Base-by-base conservation (phyloP, 2,329 filamentous ascomycete species). In the Ceratocystis albifundus region DNA sequence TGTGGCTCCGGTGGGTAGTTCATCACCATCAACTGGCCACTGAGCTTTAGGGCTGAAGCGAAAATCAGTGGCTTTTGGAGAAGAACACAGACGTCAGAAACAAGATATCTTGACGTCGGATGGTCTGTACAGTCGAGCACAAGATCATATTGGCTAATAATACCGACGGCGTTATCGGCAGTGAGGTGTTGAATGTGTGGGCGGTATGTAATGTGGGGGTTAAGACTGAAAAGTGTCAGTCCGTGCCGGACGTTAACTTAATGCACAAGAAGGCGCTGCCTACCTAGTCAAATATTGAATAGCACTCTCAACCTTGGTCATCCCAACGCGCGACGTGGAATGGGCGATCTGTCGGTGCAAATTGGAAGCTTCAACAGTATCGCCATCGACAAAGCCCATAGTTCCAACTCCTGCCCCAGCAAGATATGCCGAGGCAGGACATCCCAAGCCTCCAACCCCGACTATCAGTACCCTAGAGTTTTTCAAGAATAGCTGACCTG, bases 61-160 rank as follows among this genome's bases (percentile, higher is more conserved):
- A 91, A 96, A 12, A 97, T 84, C 17, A 99, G 82, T 0, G 90
- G 86, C 72, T 90, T 94, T 1, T 81, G 77, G 0, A 92, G 80
- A 3, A 96, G 79, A 8, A 96, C 88, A 71, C 90, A 95, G 17
- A 88, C 84, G 73, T 99, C 94, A 0, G 90, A 96, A 70, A 97
- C 89, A 59, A 97, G 82, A 74, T 99, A 97, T 55, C 94, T 88
- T 0, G 90, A 89, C 1, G 89, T 88, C 0, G 94, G 93, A 70
- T 93, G 91, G 75, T 99, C 94, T 8, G 93, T 97, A 74, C 94
- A 99, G 75, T 99, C 94, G 12, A 99, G 84, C 1, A 97, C 84
- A 0, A 96, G 71, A 71, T 96, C 90, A 73, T 96, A 97, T 3
- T 78, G 71, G 0, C 79, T 76, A 66, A 96, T 83, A 50, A 90